Conservation (phyloP, 2,329 filamentous ascomycete genomes). For the Microdochium paspali region DNA sequence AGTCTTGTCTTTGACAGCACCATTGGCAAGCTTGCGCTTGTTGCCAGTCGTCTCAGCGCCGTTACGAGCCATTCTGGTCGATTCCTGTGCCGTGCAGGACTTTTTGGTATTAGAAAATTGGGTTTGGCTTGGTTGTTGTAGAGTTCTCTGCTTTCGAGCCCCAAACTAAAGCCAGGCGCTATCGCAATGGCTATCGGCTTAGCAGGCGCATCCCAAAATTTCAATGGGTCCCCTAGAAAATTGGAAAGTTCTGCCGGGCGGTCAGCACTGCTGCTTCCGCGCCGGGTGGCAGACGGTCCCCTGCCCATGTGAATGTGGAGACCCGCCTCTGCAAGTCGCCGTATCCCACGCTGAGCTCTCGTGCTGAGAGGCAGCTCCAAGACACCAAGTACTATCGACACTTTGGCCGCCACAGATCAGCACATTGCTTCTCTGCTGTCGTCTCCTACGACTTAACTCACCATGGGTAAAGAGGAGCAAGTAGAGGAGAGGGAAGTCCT, state of each 20-base stretch:
- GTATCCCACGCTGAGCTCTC: conserved; percentile 2
- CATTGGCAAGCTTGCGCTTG: conserved; percentile 50
- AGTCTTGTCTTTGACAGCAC: conserved; percentile 32
- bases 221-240: conserved; percentile 2
- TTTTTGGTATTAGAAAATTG: not conserved
- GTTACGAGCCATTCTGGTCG: conserved; percentile 37
- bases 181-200: conserved; percentile 7
- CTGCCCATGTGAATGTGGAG: not conserved
- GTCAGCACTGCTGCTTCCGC: conserved; percentile 1
- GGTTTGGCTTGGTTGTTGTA: not conserved
- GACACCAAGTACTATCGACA: not conserved
- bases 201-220: conserved; percentile 1
- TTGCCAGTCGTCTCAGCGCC: conserved; percentile 25
- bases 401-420: not conserved
- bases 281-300: not conserved
- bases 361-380: not conserved
- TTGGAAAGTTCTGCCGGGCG: conserved; percentile 9
- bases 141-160: conserved; percentile 4
- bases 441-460: conserved; percentile 9
- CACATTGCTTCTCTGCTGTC: not conserved
- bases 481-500: conserved; percentile 94
- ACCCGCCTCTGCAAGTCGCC: no score
- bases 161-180: no score
- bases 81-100: not conserved
- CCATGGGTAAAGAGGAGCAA: conserved; percentile 76